Evolutionary conservation across 495 filamentous ascomycete species (phyloP).

Genomic region (Aspergillus heteromorphus): DNA sequence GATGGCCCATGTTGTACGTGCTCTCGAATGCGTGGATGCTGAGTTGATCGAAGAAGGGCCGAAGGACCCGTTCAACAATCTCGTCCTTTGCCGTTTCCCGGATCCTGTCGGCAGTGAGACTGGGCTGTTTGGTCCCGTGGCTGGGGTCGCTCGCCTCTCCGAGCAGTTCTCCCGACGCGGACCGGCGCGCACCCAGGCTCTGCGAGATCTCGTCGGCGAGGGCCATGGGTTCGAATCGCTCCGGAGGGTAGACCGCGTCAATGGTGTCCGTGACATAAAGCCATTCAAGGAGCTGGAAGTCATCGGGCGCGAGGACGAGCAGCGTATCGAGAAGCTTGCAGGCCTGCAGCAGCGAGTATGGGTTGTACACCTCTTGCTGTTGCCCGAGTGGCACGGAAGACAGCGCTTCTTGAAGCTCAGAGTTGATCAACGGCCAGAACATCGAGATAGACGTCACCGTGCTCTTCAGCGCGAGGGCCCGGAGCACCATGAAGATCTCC

Average conservation of each 20-base stretch:
- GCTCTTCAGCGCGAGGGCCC: constrained; percentile 70
- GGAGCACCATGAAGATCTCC: constrained; percentile 84
- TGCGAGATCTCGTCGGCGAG: constrained; percentile 84
- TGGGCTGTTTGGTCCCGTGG: constrained; percentile 30
- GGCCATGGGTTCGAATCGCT: constrained; percentile 65
- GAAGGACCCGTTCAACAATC: constrained; percentile 66
- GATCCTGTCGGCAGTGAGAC: constrained; percentile 40
- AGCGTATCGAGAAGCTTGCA: constrained; percentile 88
- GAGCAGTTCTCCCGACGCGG: constrained; percentile 30
- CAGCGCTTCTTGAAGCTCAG: constrained; percentile 78
- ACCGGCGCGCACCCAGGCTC: constrained; percentile 53
- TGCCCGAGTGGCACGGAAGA: constrained; percentile 66
- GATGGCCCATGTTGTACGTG: constrained; percentile 74
- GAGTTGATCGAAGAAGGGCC: constrained; percentile 85
- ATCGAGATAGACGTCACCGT: constrained; percentile 71
- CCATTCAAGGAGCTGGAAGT: constrained; percentile 96
- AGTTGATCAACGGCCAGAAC: constrained; percentile 86
- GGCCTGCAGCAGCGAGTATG: constrained; percentile 72
- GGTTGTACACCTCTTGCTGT: constrained; percentile 71
- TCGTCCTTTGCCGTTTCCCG: constrained; percentile 58
- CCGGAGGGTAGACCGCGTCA: constrained; percentile 85
- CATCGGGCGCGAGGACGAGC: constrained; percentile 80
- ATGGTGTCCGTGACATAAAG: constrained; percentile 95
- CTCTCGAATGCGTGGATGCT: constrained; percentile 90
- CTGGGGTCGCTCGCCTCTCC: constrained; percentile 31